A percentile compares a stretch with the other conserved stretches of the same genome.
Evolutionary conservation across 176 grass and related monocot genomes (phyloP).

Genomic region (Themeda triandra): DNA sequence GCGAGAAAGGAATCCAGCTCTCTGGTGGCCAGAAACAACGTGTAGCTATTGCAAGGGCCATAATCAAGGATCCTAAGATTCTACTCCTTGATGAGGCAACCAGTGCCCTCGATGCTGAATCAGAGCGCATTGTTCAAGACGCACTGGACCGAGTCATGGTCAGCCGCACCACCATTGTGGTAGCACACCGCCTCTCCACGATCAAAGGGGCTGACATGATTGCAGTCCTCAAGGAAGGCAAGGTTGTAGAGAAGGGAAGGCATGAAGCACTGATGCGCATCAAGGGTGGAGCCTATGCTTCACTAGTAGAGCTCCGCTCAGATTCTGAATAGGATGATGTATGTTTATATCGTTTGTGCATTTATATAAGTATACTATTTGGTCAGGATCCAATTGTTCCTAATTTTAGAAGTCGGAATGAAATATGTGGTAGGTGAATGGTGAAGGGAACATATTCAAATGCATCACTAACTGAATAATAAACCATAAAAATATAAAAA

Average conservation of each 20-base stretch:
- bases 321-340: constrained; percentile 10
- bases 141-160: constrained; percentile 50
- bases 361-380: neutral
- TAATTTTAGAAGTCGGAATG: neutral
- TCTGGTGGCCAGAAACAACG: constrained; percentile 65
- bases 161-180: constrained; percentile 46
- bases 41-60: constrained; percentile 55
- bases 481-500: neutral
- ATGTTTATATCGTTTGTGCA: neutral
- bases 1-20: constrained; percentile 52
- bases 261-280: constrained; percentile 49
- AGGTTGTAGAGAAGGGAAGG: constrained; percentile 45
- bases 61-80: constrained; percentile 61
- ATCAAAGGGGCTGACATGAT: constrained; percentile 61
- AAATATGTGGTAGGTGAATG: neutral
- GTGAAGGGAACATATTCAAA: no score
- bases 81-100: constrained; percentile 66
- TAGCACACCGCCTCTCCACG: constrained; percentile 59
- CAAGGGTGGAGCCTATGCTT: constrained; percentile 48
- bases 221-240: constrained; percentile 54
- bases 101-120: constrained; percentile 54
- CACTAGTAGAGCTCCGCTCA: constrained; percentile 36
- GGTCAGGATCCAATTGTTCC: neutral
- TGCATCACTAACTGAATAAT: neutral
- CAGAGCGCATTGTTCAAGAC: constrained; percentile 53